Percentiles rank a stretch among this genome's conserved stretches.
Evolutionary conservation across 345 rosid species (phyloP).

Genomic region (Abelmoschus esculentus): DNA sequence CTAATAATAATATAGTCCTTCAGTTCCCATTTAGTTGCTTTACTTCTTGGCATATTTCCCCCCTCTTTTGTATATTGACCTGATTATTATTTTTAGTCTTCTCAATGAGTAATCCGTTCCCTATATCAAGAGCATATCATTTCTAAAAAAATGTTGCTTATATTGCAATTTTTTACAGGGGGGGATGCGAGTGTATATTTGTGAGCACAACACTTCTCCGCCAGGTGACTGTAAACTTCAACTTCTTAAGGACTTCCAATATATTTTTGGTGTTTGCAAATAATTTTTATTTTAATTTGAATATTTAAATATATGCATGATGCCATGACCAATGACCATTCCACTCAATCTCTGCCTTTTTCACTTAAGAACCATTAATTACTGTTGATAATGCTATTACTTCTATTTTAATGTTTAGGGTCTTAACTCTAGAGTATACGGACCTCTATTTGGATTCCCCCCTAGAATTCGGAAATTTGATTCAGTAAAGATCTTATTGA

Average conservation of each 20-base stretch:
- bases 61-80: background rate
- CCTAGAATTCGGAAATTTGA: background rate
- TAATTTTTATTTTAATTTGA: background rate
- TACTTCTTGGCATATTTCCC: background rate
- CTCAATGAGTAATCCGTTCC: background rate
- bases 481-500: background rate
- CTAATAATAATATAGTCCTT: background rate
- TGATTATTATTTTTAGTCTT: background rate
- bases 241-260: background rate
- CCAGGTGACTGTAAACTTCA: conserved; percentile 41
- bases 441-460: background rate
- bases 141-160: background rate
- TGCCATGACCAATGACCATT: background rate
- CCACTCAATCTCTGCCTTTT: background rate
- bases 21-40: background rate
- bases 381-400: background rate
- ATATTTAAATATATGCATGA: background rate
- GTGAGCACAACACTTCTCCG: conserved; percentile 77
- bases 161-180: conserved; percentile 42
- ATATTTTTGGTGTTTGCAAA: background rate
- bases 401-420: background rate
- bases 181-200: conserved; percentile 67
- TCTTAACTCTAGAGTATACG: background rate
- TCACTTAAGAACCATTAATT: background rate
- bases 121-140: background rate